Evolutionary conservation across 768 basidiomycete species (phyloP).

Genomic region (Mycena floridula): DNA sequence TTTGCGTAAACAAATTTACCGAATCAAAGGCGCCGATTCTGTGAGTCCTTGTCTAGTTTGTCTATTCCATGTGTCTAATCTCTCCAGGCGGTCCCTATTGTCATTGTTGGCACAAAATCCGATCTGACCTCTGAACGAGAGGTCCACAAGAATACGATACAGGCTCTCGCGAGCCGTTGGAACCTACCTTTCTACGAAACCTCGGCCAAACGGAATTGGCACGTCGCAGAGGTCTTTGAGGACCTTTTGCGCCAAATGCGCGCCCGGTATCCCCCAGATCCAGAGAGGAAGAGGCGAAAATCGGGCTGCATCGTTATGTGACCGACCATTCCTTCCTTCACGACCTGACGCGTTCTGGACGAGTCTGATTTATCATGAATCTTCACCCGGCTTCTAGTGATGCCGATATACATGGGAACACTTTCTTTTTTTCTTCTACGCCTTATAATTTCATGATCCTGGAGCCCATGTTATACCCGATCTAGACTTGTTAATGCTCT

Average conservation of each 20-base stretch:
- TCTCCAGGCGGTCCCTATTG: conserved; percentile 59
- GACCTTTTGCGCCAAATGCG: conserved; percentile 75
- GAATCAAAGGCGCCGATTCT: conserved; percentile 66
- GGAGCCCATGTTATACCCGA: too few relatives aligned
- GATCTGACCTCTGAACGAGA: conserved; percentile 80
- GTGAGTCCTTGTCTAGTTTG: conserved; percentile 27
- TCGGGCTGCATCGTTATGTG: conserved; percentile 36
- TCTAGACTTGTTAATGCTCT: too few relatives aligned
- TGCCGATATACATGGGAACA: too few relatives aligned
- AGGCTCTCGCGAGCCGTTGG: conserved; percentile 61
- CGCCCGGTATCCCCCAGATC: conserved; percentile 48
- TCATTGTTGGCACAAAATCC: conserved; percentile 81
- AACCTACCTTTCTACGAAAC: conserved; percentile 79
- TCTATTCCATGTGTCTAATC: conserved; percentile 4
- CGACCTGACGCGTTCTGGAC: conserved; percentile 4
- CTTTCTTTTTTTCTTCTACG: conserved; percentile 13
- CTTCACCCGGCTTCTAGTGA: too few relatives aligned
- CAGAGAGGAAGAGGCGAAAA: not conserved
- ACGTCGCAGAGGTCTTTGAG: conserved; percentile 73
- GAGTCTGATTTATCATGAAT: conserved; percentile 1
- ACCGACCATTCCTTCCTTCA: conserved; percentile 5
- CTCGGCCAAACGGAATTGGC: conserved; percentile 82
- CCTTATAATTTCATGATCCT: conserved; percentile 12
- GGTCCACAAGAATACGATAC: conserved; percentile 58
- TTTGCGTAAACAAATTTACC: conserved; percentile 75